These are phyloP conservation scores for Globisporangium paroecandrum DNA, from an alignment of 352 stramenopile genomes.

Conservation along the genomic window DNA sequence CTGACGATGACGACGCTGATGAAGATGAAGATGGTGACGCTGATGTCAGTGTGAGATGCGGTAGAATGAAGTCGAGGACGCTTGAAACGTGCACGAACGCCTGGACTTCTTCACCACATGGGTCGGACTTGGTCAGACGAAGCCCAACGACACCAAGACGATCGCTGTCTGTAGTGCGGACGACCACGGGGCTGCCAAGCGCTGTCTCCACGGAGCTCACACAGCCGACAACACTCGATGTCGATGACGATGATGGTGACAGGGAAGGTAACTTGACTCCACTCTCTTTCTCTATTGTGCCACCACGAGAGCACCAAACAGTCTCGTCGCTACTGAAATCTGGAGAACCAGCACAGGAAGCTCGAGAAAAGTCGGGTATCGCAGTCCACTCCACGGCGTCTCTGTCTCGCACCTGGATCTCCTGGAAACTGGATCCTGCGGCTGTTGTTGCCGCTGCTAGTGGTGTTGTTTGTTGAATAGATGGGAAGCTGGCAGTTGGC, in stretches of 20 bases:
- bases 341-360: neutral
- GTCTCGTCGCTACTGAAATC: conserved; percentile 1
- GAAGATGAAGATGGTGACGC: no score
- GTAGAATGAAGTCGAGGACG: conserved; percentile 5
- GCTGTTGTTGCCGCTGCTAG: neutral
- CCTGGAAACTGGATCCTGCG: neutral
- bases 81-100: conserved; percentile 8
- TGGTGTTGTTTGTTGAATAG: neutral
- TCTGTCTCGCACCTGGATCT: neutral
- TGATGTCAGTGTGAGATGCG: neutral
- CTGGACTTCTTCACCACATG: neutral
- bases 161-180: neutral
- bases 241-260: neutral
- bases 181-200: conserved; percentile 4
- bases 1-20: neutral
- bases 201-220: neutral
- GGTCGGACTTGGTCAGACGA: neutral
- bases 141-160: conserved; percentile 2
- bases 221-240: neutral
- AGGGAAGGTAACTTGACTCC: neutral
- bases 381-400: neutral
- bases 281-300: neutral
- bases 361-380: neutral
- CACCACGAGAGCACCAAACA: conserved; percentile 3
- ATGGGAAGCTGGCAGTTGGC: no score